A percentile compares a stretch with the other conserved stretches of the same genome.
These are phyloP conservation scores for Xanthoconium separans DNA, from an alignment of 1,284 basidiomycete genomes.

Conservation along the genomic window DNA sequence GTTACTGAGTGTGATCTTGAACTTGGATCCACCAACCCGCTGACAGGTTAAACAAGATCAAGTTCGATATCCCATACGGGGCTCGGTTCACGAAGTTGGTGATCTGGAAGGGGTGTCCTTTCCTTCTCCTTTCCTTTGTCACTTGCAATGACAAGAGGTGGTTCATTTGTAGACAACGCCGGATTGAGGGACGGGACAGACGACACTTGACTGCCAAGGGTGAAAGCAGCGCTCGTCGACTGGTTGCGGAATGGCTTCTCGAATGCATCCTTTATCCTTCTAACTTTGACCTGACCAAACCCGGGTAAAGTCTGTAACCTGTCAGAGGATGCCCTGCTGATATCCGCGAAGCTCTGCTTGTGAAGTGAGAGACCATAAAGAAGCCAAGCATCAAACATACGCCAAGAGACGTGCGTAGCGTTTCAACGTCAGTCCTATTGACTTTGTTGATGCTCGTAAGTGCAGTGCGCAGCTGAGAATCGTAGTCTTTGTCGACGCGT, in stretches of 20 bases:
- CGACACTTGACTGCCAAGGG: conserved; percentile 29
- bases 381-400: conserved; percentile 48
- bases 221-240: conserved; percentile 50
- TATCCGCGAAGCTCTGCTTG: conserved; percentile 79
- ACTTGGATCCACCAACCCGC: neutral
- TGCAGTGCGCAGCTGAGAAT: conserved; percentile 78
- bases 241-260: conserved; percentile 73
- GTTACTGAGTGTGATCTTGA: neutral
- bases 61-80: conserved; percentile 65
- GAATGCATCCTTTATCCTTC: conserved; percentile 75
- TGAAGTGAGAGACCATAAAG: conserved; percentile 7
- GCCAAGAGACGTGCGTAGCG: conserved; percentile 88
- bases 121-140: conserved; percentile 24
- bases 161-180: conserved; percentile 11
- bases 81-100: conserved; percentile 33
- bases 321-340: conserved; percentile 71
- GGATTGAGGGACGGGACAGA: neutral
- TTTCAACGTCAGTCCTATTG: conserved; percentile 97
- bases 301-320: conserved; percentile 85
- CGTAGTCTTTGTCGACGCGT: conserved; percentile 85
- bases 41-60: conserved; percentile 24
- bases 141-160: conserved; percentile 4
- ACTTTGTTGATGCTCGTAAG: conserved; percentile 91
- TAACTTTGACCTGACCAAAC: conserved; percentile 93
- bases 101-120: neutral